Evolutionary conservation across 306 rosid genomes (phyloP).

Genomic region (Carpinus viminea): DNA sequence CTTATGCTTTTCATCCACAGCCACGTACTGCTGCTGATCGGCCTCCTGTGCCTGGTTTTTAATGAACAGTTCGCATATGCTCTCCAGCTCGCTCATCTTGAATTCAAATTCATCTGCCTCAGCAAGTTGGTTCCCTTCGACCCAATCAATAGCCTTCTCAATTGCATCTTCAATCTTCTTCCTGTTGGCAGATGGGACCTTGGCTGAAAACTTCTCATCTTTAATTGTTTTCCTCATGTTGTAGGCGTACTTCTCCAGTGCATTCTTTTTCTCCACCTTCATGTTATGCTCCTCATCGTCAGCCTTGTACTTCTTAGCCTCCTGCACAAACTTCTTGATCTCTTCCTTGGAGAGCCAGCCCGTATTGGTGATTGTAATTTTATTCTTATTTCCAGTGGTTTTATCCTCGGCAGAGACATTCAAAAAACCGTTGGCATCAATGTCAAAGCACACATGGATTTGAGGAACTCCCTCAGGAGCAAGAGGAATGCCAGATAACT

Average conservation of each 20-base stretch:
- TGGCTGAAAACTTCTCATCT: conserved; percentile 50
- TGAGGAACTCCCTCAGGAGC: conserved; percentile 53
- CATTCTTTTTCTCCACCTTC: conserved; percentile 51
- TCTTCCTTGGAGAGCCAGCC: conserved; percentile 50
- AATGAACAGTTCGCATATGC: conserved; percentile 51
- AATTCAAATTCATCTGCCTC: conserved; percentile 49
- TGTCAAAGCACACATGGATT: conserved; percentile 41
- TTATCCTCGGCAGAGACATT: conserved; percentile 55
- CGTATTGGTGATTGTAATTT: conserved; percentile 54
- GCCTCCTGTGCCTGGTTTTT: background rate
- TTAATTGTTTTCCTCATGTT: conserved; percentile 57
- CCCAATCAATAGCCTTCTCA: conserved; percentile 47
- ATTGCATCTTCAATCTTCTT: conserved; percentile 57
- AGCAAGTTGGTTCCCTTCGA: conserved; percentile 49
- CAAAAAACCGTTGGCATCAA: conserved; percentile 48
- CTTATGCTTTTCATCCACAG: background rate
- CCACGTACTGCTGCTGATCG: background rate
- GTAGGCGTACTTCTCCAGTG: conserved; percentile 47
- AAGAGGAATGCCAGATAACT: conserved; percentile 48
- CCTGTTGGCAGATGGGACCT: conserved; percentile 44
- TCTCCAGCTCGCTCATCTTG: conserved; percentile 49
- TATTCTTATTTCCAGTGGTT: conserved; percentile 47
- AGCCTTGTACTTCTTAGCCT: conserved; percentile 47
- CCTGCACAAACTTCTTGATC: conserved; percentile 52
- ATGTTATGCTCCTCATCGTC: conserved; percentile 56